phyloP scores from a whole-genome alignment of 345 rosid genomes.

The Pistacia atlantica region DNA sequence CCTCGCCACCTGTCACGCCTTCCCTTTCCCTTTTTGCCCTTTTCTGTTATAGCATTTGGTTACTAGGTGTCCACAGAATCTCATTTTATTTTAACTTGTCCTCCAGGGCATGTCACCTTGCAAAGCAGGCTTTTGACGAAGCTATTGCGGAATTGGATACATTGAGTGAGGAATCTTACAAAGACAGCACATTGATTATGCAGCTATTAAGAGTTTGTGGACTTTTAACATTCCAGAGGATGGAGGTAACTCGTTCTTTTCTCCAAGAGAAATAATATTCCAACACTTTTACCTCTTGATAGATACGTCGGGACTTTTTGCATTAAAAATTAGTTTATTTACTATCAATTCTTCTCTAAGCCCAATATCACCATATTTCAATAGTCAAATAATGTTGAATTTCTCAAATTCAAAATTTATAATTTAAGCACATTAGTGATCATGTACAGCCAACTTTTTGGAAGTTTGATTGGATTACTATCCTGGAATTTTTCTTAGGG shows the following conservation, averaged over 20 bases:
- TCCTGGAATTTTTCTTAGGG: background rate
- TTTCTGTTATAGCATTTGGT: too few relatives aligned
- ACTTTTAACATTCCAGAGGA: conserved; percentile 71
- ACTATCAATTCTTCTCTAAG: background rate
- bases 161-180: conserved; percentile 71
- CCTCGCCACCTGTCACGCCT: too few relatives aligned
- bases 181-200: conserved; percentile 78
- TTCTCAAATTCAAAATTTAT: background rate
- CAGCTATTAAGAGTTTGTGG: conserved; percentile 75
- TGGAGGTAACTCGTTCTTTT: conserved; percentile 45
- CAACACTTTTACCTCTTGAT: conserved; percentile 4
- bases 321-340: background rate
- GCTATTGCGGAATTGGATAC: conserved; percentile 74
- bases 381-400: conserved; percentile 4
- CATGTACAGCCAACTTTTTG: background rate
- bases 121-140: conserved; percentile 71
- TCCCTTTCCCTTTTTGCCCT: too few relatives aligned
- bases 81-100: conserved; percentile 11
- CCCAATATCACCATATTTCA: background rate
- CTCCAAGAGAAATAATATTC: background rate
- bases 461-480: background rate
- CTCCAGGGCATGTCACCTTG: conserved; percentile 73
- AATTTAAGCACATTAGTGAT: background rate
- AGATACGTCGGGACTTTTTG: background rate
- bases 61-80: background rate